These are phyloP conservation scores for Halophytophthora polymorphica DNA, from an alignment of 352 stramenopile genomes.

Conservation along the genomic window DNA sequence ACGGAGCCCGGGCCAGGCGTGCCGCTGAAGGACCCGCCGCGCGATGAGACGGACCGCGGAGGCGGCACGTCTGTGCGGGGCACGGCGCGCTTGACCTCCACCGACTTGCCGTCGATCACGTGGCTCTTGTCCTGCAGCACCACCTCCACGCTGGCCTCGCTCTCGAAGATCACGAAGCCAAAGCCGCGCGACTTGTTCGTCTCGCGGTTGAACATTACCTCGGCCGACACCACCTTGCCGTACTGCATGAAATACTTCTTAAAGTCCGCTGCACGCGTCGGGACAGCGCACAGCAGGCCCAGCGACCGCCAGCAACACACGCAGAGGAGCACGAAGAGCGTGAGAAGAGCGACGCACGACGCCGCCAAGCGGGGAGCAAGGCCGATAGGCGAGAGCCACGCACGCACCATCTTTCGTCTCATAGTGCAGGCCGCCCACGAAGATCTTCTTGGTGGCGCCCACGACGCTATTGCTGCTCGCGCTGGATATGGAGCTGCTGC, in stretches of 20 bases:
- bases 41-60: constrained; percentile 66
- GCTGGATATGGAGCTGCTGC: constrained; percentile 49
- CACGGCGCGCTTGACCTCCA: constrained; percentile 86
- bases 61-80: constrained; percentile 80
- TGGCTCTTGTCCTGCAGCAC: constrained; percentile 88
- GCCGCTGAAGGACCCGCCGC: constrained; percentile 77
- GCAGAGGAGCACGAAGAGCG: neutral
- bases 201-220: constrained; percentile 95
- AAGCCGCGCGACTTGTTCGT: constrained; percentile 94
- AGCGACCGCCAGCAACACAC: constrained; percentile 2
- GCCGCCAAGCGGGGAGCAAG: neutral
- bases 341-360: neutral
- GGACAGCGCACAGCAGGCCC: constrained; percentile 2
- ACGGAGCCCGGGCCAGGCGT: constrained; percentile 67
- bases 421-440: constrained; percentile 91
- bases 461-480: constrained; percentile 50
- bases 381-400: neutral
- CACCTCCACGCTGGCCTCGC: constrained; percentile 78
- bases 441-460: constrained; percentile 90
- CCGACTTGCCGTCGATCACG: constrained; percentile 90
- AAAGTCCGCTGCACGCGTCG: constrained; percentile 67
- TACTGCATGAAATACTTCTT: constrained; percentile 92
- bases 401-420: constrained; percentile 90
- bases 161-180: constrained; percentile 94
- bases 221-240: constrained; percentile 89